These are phyloP conservation scores for Ustilaginoidea virens DNA, from an alignment of 2,329 filamentous ascomycete species.

Conservation along the genomic window DNA sequence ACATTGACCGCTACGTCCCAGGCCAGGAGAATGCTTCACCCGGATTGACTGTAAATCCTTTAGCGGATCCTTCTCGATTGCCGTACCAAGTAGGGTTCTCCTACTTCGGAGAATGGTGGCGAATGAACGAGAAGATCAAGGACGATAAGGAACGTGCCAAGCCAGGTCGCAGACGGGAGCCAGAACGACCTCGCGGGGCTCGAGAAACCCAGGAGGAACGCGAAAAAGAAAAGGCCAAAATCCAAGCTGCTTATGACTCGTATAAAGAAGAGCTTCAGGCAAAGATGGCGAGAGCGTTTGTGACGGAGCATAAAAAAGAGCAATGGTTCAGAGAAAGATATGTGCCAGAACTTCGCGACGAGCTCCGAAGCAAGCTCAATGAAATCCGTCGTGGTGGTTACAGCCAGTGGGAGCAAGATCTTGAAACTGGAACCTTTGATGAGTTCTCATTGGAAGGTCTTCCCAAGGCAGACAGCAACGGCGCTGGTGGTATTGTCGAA, in stretches of 20 bases:
- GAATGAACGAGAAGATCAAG: slow-evolving; percentile 66
- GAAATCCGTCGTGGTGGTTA: slow-evolving; percentile 69
- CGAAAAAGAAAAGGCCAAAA: slow-evolving; percentile 63
- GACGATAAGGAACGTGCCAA: slow-evolving; percentile 61
- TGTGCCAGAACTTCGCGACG: slow-evolving; percentile 64
- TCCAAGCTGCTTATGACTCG: slow-evolving; percentile 52
- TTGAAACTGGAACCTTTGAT: slow-evolving; percentile 76
- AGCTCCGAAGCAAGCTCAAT: slow-evolving; percentile 59
- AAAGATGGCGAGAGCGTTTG: slow-evolving; percentile 78
- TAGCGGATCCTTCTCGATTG: slow-evolving; percentile 56
- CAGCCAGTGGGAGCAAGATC: slow-evolving; percentile 75
- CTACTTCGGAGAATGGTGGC: slow-evolving; percentile 79
- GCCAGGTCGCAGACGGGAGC: slow-evolving; percentile 52
- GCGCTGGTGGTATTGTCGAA: slow-evolving; percentile 69
- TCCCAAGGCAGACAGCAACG: slow-evolving; percentile 84
- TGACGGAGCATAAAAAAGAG: slow-evolving; percentile 82
- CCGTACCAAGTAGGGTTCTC: slow-evolving; percentile 75
- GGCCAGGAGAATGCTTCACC: slow-evolving; percentile 44
- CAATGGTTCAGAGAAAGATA: slow-evolving; percentile 98
- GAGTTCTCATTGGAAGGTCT: slow-evolving; percentile 90
- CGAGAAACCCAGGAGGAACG: slow-evolving; percentile 58
- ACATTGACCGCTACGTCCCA: slow-evolving; percentile 75
- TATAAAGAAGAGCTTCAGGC: slow-evolving; percentile 56
- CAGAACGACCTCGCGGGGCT: slow-evolving; percentile 45
- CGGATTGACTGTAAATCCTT: slow-evolving; percentile 40